Evolutionary conservation across 768 basidiomycete species (phyloP), one percentile per base, ranked within the genome.

Genomic region (Tricholoma hemisulphureum): DNA sequence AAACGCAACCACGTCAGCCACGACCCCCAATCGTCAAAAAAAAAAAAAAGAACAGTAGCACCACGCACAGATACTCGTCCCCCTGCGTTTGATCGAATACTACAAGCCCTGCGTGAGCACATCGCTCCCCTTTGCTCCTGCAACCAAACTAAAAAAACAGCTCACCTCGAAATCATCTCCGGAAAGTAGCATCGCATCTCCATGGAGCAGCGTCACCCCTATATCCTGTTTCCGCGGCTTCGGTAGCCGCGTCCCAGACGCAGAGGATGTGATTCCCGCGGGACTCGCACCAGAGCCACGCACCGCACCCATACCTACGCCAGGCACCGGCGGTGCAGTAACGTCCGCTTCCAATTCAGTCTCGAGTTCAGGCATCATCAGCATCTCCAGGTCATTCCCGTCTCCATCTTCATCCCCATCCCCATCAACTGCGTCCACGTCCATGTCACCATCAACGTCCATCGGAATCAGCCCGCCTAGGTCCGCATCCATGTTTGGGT

Each of bases 71-170:
- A 80, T 76, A 51, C 73, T 75, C 21, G 76, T 77, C 45, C 79
- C 79, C 43, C 69, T 67, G 2, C 78, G 74, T 56, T 79, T 77
- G 54, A 80, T 69, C 31, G 77, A 75, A 68, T 78, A 80, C 79
- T 80, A 58, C 18, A 48, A 26, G 16, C 24, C 10, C 13, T 32
- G 26, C 23, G 32, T 49, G 31, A 62, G 46, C 29, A 23, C 56
- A 53, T 5, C 10, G 4, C 13, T 13, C 10, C 11, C 20, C 20
- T n/a, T 62, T 35, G 62, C 55, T 51, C 46, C 14, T 1, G 23
- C 21, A 21, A 28, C 29, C 45, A 11, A 31, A 39, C 11, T 43
- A 7, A 49, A 29, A 29, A 55, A 51, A 57, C 51, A 49, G 63
- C 73, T n/a, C 58, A 77, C 79, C 70, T 77, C 70, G 55, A 77